Evolutionary conservation across 2,329 filamentous ascomycete species (phyloP).

Genomic region (Drechslerella coelobrocha): DNA sequence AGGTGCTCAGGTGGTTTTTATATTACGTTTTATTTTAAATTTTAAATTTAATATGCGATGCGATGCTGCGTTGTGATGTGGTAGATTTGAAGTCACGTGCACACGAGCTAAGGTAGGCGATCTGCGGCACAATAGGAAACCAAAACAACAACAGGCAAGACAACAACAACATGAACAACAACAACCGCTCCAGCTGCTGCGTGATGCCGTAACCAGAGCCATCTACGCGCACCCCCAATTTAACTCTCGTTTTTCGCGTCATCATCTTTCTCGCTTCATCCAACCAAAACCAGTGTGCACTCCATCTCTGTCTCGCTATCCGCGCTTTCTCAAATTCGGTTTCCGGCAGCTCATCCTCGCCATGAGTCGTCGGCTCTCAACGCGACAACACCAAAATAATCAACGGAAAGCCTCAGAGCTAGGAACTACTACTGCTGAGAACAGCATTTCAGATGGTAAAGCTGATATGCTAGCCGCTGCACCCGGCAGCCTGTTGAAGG

Average conservation of each 20-base stretch:
- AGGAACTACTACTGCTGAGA: background rate
- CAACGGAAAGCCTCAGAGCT: constrained; percentile 12
- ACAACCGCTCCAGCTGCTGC: background rate
- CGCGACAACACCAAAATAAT: constrained; percentile 36
- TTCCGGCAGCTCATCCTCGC: background rate
- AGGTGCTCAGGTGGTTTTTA: too few species aligned
- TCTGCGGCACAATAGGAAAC: background rate
- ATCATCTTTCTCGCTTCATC: background rate
- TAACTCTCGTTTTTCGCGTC: too few species aligned
- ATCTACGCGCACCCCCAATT: too few species aligned
- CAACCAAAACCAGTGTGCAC: background rate
- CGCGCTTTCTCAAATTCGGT: background rate
- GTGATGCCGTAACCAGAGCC: background rate
- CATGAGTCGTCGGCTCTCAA: constrained; percentile 45
- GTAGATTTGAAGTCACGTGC: too few species aligned
- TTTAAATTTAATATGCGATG: background rate
- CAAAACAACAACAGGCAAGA: background rate
- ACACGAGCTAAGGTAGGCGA: background rate
- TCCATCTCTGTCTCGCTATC: background rate
- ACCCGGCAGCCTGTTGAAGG: background rate
- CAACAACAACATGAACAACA: background rate
- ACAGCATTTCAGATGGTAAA: background rate
- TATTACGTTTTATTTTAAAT: background rate
- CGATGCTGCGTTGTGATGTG: too few species aligned
- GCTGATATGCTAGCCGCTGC: background rate